Evolutionary conservation across 108 stramenopile genomes (phyloP), one percentile per base, ranked within the genome.

Genomic region (Discostella stelligeroides): DNA sequence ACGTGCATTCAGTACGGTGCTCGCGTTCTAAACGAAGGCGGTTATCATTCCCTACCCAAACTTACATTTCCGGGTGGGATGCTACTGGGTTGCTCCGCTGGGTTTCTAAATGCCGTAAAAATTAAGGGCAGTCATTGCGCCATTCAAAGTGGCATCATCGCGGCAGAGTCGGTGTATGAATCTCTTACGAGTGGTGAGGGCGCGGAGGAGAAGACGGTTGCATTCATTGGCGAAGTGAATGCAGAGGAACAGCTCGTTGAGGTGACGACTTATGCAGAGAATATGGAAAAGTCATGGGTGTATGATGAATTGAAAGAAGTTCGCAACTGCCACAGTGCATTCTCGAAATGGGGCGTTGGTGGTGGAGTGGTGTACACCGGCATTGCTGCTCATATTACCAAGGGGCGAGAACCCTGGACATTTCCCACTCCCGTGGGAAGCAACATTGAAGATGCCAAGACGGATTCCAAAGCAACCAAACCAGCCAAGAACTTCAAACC

Each of bases 111-210:
- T 79, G 90, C 96, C 1, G 97, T 98, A 57, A 99, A 99, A 79
- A 98, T 99, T 85, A 99, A 99, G 81, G 99, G 99, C 14, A 79
- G 92, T n/a, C 99, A 99, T 78, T 97, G 96, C 39, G 99, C 99
- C 45, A 91, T 99, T 45, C 96, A 99, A 84, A 90, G 84, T 49
- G 97, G 97, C 37, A 92, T 94, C 70, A 76, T 97, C 55, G 97
- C 97, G 9, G 97, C 97, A 14, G 97, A 98, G 81, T 88, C 97
- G 4, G 82, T 88, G 30, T 95, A 92, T 69, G 94, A 95, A 11
- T 70, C 85, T 9, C 70, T 98, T 23, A 51, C 73, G 11, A 50
- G 61, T 24, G 89, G 88, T 55, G 86, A 88, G 37, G 70, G 72
- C 25, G 87, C 75, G n/a, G 87, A 83, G 21, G 79, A 73, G 11